Base-by-base conservation (phyloP, 495 filamentous ascomycete genomes). In the Penicillium subrubescens region DNA sequence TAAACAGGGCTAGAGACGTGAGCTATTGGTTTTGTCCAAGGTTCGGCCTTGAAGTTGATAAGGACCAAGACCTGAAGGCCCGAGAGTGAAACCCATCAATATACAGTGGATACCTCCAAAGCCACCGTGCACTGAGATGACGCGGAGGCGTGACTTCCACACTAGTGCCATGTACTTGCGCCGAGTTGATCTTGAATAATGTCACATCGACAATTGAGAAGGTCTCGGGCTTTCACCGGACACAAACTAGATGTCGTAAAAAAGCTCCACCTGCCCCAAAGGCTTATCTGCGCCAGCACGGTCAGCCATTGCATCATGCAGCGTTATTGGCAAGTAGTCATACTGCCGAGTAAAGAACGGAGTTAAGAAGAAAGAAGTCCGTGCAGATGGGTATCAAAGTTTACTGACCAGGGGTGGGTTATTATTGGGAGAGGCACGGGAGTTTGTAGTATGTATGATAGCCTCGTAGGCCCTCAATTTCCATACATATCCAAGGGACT, bases 181-280 rank as follows among this genome's bases (percentile, higher is more conserved):
- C 29, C 27, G 39, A 17, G 48, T 17, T 10, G 25, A 19, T 29
- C 31, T n/a, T 8, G 7, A 53, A 34, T 37, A 53, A 34, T 37
- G 54, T 55, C 31, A 25, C 35, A 60, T 57, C 17, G 21, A 27
- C 51, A 60, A 27, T 4, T 4, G 4, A 27, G 25, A 27, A 31
- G 39, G 46, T 29, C 5, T 53, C 50, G 53, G 52, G 19, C 50
- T 63, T 7, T 8, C 7, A 44, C 33, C 41, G 14, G 46, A 50
- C 21, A 11, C 2, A 25, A 27, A n/a, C 54, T 12, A 21, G 19
- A n/a, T n/a, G 58, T 19, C 17, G 19, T 15, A 54, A 60, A 67
- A 57, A 67, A 64, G 57, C 65, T 53, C 53, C 65, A 61, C 33
- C 61, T 61, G 61, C 21, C 43, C 31, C 21, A 25, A 43, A 55